Evolutionary conservation across 2,329 filamentous ascomycete genomes (phyloP).

Genomic region (Helotiales sp.): DNA sequence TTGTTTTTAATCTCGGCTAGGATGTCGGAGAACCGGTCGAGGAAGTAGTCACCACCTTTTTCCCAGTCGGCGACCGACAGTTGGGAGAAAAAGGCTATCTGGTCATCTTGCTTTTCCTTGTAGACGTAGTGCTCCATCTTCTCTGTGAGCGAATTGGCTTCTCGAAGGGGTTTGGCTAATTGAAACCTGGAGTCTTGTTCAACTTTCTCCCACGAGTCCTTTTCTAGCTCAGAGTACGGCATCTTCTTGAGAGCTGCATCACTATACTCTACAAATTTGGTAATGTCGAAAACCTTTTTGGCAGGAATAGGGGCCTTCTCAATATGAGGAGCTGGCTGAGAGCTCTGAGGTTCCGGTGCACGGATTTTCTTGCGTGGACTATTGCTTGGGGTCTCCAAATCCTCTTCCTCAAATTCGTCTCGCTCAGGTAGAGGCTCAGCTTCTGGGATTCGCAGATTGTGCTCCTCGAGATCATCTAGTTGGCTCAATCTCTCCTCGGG

Average conservation of each 20-base stretch:
- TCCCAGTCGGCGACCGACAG: conserved; percentile 34
- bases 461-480: neutral
- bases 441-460: neutral
- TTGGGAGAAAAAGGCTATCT: conserved; percentile 23
- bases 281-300: neutral
- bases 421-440: neutral
- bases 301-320: neutral
- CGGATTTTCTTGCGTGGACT: neutral
- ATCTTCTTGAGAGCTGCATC: conserved; percentile 25
- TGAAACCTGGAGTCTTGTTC: conserved; percentile 3
- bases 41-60: conserved; percentile 33
- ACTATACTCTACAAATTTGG: conserved; percentile 18
- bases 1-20: conserved; percentile 27
- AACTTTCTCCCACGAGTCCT: conserved; percentile 23
- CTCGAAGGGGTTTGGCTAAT: conserved; percentile 13
- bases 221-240: conserved; percentile 24
- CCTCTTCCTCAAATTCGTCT: neutral
- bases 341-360: neutral
- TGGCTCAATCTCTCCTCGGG: neutral
- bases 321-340: neutral
- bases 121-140: conserved; percentile 20
- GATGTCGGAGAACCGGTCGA: conserved; percentile 27
- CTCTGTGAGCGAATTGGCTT: conserved; percentile 12
- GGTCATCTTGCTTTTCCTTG: neutral
- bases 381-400: neutral